Evolutionary conservation across 257 asterid genomes (phyloP), one percentile per base, ranked within the genome.

Genomic region (Nicotiana tomentosiformis): DNA sequence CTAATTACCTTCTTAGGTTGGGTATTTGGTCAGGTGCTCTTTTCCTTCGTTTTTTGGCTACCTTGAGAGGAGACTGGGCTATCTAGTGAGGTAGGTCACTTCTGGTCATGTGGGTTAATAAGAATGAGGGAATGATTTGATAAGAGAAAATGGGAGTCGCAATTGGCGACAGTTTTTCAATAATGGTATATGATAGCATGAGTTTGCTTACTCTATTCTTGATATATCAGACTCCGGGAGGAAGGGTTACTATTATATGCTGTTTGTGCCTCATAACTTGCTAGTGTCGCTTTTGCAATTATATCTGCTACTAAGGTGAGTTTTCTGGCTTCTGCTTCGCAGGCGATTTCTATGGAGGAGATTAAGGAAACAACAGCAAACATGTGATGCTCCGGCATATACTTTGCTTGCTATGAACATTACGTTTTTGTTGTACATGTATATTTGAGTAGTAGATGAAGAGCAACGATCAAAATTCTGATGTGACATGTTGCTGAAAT

Each of bases 341-440:
- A 95, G 98, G 12, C 83, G 60, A 93, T 95, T 66, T 30, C 98
- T 9, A 2, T 83, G 87, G 96, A 92, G 79, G 98, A 95, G 92
- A 93, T 95, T 86, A 89, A 76, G 86, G 98, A 95, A 86, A 88
- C 98, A 65, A 93, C 98, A 26, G 89, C 95, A 33, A 95, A 90
- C 80, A 89, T 95, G 90, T 95, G 89, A 92, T 80, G 87, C 46
- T 65, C 58, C 70, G 66, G 66, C 60, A 32, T 84, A 43, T 43
- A 43, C 74, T 57, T 39, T 39, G 10, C 76, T 32, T 60, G 56
- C 62, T 62, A 39, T 80, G 70, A 62, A 0, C 7, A 62, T 74
- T 74, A 74, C 23, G 16, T 51, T 74, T 74, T 74, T 74, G 62
- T 51, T 51, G 62, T 74, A 51, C 80, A 26, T 74, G 80, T 51